A percentile compares a stretch with the other conserved stretches of the same genome.
phyloP scores from a whole-genome alignment of 306 rosid species.

The Vigna reflexopilosa region DNA sequence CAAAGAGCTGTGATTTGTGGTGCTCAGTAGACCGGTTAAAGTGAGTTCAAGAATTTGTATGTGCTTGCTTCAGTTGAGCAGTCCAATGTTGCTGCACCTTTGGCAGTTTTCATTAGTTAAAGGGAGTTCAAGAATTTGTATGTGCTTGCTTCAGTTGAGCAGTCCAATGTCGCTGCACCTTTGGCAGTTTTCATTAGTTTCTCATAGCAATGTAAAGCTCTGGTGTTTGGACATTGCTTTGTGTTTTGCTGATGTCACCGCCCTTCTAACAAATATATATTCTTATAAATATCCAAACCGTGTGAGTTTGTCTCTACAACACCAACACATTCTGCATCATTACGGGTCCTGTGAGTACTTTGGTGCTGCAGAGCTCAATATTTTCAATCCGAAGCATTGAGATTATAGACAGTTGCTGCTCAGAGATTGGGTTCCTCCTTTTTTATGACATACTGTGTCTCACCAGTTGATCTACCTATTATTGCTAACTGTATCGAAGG shows the following conservation, averaged over 20 bases:
- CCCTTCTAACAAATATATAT: background rate
- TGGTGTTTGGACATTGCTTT: constrained; percentile 39
- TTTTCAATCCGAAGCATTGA: constrained; percentile 42
- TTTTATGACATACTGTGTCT: constrained; percentile 28
- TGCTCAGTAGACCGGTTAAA: constrained; percentile 44
- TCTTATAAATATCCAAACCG: background rate
- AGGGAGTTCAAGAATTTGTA: constrained; percentile 31
- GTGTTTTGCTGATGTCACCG: constrained; percentile 22
- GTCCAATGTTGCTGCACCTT: constrained; percentile 29
- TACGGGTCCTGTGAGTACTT: constrained; percentile 33
- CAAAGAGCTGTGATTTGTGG: constrained; percentile 38
- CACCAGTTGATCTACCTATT: constrained; percentile 27
- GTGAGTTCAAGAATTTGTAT: constrained; percentile 41
- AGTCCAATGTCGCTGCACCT: constrained; percentile 27
- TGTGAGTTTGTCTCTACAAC: constrained; percentile 18
- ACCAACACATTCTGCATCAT: constrained; percentile 32
- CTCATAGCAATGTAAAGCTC: constrained; percentile 17
- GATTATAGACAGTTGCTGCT: constrained; percentile 34
- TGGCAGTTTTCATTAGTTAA: constrained; percentile 35
- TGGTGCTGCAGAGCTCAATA: constrained; percentile 33
- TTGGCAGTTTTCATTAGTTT: constrained; percentile 37
- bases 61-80: constrained; percentile 41
- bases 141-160: constrained; percentile 41
- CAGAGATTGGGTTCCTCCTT: constrained; percentile 34
- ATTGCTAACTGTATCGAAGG: constrained; percentile 28